Conservation (phyloP, 2,329 filamentous ascomycete genomes). For the Penicillium concentricum region DNA sequence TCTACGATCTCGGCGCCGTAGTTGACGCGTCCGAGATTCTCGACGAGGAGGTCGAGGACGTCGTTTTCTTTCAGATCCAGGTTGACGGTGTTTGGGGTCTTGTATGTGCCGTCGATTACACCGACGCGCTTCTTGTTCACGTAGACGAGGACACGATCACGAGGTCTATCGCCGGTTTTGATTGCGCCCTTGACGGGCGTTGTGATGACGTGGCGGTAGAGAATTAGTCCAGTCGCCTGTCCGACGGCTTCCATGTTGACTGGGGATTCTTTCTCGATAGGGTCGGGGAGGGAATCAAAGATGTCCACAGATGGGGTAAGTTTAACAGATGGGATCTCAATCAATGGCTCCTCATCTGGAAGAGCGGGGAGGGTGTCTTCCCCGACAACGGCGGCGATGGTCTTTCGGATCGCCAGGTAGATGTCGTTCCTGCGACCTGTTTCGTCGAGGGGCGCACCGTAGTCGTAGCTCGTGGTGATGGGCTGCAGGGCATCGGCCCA, state of each 20-base stretch:
- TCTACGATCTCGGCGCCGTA: background rate
- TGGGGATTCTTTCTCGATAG: background rate
- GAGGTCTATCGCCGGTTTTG: background rate
- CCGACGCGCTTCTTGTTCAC: background rate
- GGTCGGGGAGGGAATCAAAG: background rate
- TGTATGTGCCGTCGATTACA: background rate
- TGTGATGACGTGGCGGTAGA: background rate
- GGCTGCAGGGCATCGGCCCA: conserved; percentile 43
- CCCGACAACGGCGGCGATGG: background rate
- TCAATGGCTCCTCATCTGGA: background rate
- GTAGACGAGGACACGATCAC: background rate
- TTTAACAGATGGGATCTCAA: background rate
- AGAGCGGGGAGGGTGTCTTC: background rate
- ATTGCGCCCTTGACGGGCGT: background rate
- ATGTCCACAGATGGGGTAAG: background rate
- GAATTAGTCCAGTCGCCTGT: background rate
- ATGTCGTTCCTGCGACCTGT: conserved; percentile 49
- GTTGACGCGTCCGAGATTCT: background rate
- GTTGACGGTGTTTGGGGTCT: background rate
- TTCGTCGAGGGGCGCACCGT: conserved; percentile 52
- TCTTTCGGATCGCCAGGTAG: conserved; percentile 31
- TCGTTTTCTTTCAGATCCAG: background rate
- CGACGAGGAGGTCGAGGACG: background rate
- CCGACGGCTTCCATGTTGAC: background rate
- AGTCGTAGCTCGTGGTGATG: conserved; percentile 53